Percentiles rank a stretch among this genome's conserved stretches.
Evolutionary conservation across 1,139 yeast species (phyloP).

Genomic region (Suhomyces yuchorum): DNA sequence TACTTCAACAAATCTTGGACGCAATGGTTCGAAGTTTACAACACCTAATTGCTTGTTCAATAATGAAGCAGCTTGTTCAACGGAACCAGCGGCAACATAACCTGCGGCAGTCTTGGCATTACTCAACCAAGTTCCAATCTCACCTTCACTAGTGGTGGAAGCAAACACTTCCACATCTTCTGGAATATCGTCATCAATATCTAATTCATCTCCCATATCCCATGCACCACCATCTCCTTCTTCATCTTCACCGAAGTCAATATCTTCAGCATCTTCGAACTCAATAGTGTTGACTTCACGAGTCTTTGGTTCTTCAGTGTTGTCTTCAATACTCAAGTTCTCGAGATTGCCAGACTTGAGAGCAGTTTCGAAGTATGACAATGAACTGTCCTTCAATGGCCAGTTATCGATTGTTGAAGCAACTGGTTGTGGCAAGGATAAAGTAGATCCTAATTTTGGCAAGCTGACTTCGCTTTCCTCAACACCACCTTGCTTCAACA

Average conservation of each 20-base stretch:
- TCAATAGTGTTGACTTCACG: slow-evolving; percentile 20
- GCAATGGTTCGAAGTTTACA: slow-evolving; percentile 82
- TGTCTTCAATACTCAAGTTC: slow-evolving; percentile 56
- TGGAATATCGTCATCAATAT: slow-evolving; percentile 42
- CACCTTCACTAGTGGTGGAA: slow-evolving; percentile 46
- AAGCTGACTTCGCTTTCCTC: slow-evolving; percentile 65
- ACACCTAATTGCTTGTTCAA: slow-evolving; percentile 88
- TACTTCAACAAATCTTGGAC: slow-evolving; percentile 77
- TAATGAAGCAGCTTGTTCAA: slow-evolving; percentile 92
- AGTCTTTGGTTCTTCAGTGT: slow-evolving; percentile 21
- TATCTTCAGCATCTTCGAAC: slow-evolving; percentile 35
- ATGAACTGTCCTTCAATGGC: slow-evolving; percentile 77
- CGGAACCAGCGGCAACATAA: slow-evolving; percentile 94
- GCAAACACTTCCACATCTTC: slow-evolving; percentile 34
- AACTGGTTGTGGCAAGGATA: slow-evolving; percentile 48
- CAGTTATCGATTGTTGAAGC: slow-evolving; percentile 60
- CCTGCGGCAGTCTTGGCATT: slow-evolving; percentile 91
- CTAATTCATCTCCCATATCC: slow-evolving; percentile 52
- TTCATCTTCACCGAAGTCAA: slow-evolving; percentile 46
- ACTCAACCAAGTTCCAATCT: slow-evolving; percentile 80
- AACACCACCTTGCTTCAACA: slow-evolving; percentile 69
- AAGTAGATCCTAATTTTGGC: slow-evolving; percentile 54
- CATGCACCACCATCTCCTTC: slow-evolving; percentile 63
- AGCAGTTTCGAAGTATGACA: slow-evolving; percentile 85
- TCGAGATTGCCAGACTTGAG: slow-evolving; percentile 74